Evolutionary conservation across 2,329 filamentous ascomycete genomes (phyloP), one percentile per base, ranked within the genome.

Genomic region (Aspergillus ibericus): DNA sequence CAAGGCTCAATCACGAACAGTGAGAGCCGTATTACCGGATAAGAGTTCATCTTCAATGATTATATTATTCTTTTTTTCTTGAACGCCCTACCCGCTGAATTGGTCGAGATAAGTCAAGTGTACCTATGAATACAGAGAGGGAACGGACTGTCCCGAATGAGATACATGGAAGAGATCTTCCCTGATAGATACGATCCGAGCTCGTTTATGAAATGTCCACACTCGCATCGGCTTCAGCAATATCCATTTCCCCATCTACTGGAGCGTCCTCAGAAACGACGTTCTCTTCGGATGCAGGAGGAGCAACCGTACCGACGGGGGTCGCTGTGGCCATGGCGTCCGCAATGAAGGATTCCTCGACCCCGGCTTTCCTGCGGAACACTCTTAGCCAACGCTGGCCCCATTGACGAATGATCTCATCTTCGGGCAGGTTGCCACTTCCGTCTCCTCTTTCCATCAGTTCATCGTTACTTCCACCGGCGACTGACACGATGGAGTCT

Each of bases 301-400:
- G 74, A 38, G 72, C 71, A 32, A 67, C 65, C 5, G 76, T 78
- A 5, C 76, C 76, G 29, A 78, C 66, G 1, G 77, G 77, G 16
- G 72, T 75, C 10, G 82, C 80, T 59, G 78, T 76, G 3, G 81
- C 77, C 53, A 84, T 79, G 16, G 80, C 79, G 66, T 87, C 85
- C 10, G 80, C 79, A 16, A 87, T 83, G 59, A 85, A 82, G 0
- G 89, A 84, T 76, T 97, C 92, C 78, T 98, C 93, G 13, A 98
- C 91, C 2, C 90, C 91, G 13, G 85, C 85, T 76, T 92, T 89
- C 44, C 95, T 83, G 68, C 87, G 81, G 75, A 96, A 97, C 1
- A 95, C 92, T 32, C 91, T 84, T 62, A 91, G 79, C 95, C 95
- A 99, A 49, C 92, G 85, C 70, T 86, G 84, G 0, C 89, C 93